Evolutionary conservation across 495 filamentous ascomycete species (phyloP).

Genomic region (Lophium mytilinum): DNA sequence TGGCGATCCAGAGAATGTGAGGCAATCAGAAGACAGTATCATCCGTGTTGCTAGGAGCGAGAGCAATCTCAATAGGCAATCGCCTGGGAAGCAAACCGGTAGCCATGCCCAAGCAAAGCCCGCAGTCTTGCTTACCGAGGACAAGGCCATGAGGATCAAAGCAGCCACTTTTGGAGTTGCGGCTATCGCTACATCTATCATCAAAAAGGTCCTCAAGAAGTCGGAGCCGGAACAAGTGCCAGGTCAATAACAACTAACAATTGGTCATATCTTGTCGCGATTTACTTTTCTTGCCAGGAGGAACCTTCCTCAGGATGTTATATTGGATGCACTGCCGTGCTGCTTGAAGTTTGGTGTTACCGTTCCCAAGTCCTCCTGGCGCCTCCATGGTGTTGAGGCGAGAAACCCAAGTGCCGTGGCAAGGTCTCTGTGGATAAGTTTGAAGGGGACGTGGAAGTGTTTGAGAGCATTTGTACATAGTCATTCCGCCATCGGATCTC

Average conservation of each 20-base stretch:
- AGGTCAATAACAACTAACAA: neutral
- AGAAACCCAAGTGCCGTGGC: too few relatives aligned
- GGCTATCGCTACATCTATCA: constrained; percentile 7
- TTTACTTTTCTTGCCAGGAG: neutral
- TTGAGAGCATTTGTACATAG: too few relatives aligned
- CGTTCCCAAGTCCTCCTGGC: too few relatives aligned
- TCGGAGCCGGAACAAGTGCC: neutral
- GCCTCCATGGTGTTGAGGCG: too few relatives aligned
- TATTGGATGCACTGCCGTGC: neutral
- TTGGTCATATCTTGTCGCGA: neutral
- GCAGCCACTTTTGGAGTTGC: constrained; percentile 6
- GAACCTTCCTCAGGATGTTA: neutral
- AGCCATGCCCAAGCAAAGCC: neutral
- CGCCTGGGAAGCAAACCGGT: neutral
- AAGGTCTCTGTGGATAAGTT: too few relatives aligned
- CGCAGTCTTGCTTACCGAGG: constrained; percentile 9
- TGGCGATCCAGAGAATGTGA: neutral
- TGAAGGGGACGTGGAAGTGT: too few relatives aligned
- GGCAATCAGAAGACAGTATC: constrained; percentile 4
- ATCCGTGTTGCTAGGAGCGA: constrained; percentile 1
- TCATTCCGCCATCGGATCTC: too few relatives aligned
- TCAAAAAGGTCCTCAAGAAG: constrained; percentile 5
- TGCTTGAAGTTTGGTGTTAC: too few relatives aligned
- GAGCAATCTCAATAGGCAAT: neutral
- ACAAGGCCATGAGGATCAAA: constrained; percentile 8